Conservation (phyloP, 176 grass and related monocot genomes). For the Puya raimondii region DNA sequence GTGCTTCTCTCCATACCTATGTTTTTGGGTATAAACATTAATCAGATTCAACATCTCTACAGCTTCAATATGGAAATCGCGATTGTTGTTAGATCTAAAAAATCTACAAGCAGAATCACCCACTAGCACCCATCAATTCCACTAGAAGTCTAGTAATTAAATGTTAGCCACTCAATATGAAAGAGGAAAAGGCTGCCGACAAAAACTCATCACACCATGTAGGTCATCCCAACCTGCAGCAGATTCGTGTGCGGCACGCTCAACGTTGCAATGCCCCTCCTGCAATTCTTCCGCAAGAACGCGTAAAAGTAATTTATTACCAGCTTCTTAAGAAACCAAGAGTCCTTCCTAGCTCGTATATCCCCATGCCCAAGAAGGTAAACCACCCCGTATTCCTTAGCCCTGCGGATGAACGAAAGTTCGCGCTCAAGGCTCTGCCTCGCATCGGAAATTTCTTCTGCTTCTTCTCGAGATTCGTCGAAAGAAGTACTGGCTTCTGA, state of each 20-base stretch:
- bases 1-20: too few relatives aligned
- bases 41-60: too few relatives aligned
- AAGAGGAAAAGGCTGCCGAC: conserved; percentile 2
- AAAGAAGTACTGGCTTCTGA: conserved; percentile 45
- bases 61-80: too few relatives aligned
- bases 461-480: conserved; percentile 32
- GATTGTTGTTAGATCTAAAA: neutral
- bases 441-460: conserved; percentile 23
- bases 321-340: conserved; percentile 85
- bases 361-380: conserved; percentile 86
- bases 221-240: conserved; percentile 96
- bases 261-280: conserved; percentile 65
- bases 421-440: conserved; percentile 56
- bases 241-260: conserved; percentile 67
- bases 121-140: neutral
- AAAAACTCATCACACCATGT: conserved; percentile 62
- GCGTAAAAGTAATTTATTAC: conserved; percentile 97
- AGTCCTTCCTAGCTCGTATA: conserved; percentile 87
- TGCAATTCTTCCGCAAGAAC: conserved; percentile 86
- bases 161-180: neutral
- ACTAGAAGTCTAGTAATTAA: neutral
- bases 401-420: conserved; percentile 74
- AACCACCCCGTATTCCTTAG: conserved; percentile 72
- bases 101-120: neutral
- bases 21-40: too few relatives aligned